Evolutionary conservation across 2,329 filamentous ascomycete species (phyloP), one percentile per base, ranked within the genome.

Genomic region (Didymella pinodella): DNA sequence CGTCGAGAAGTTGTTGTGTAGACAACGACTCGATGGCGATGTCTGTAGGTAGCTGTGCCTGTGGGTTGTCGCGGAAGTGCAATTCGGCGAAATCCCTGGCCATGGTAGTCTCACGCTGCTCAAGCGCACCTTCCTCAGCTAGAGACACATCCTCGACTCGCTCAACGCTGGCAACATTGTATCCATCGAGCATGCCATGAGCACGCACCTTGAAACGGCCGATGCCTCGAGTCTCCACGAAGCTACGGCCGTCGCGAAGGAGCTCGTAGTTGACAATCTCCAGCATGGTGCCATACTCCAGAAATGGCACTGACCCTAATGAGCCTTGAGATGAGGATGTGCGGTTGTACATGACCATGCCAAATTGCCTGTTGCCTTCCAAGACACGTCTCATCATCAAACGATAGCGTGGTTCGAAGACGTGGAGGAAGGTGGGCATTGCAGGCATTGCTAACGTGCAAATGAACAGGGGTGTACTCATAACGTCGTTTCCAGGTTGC

Each of bases 391-490:
- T 85, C 36, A 97, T 89, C 92, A 97, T 95, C n/a, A 95, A 82
- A 7, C 92, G 87, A 73, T 97, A 97, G 7, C 91, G 85, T n/a
- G 91, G 91, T 74, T 97, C 93, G 71, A 96, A 97, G n/a, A 97
- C 86, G 68, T 96, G 91, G 3, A 97, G 80, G 66, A 95, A 95
- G 0, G 91, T 93, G 0, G 81, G 92, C 86, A 94, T 92, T 1
- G 84, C 82, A 0, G 93, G 93, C 66, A 95, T 94, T 0, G 91
- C 86, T 8, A 96, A 78, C 0, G 92, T 92, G 77, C 91, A 95
- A 31, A 96, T 85, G 66, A 97, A 97, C 0, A 97, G 80, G 0
- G 75, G 74, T 4, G 89, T 84, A 34, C 88, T 85, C 18, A 86
- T 81, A 10, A 87, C 86, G 4, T 84, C 83, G 28, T 79, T 69